Evolutionary conservation across 2,329 filamentous ascomycete species (phyloP).

Genomic region (Ophiostoma tasmaniense): DNA sequence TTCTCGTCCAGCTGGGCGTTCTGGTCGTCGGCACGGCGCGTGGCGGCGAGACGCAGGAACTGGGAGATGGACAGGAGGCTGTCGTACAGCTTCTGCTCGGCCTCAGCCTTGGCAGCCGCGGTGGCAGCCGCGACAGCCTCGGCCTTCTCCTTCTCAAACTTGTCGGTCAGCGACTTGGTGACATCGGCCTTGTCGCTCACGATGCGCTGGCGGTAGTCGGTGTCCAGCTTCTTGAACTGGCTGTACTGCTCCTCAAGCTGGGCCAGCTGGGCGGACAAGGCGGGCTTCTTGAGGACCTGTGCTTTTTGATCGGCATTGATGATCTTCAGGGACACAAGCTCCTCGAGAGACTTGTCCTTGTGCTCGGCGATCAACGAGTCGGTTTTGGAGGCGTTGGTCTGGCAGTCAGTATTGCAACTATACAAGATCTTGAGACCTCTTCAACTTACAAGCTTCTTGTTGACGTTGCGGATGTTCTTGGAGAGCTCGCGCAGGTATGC

Average conservation of each 20-base stretch:
- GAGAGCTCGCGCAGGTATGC: slow-evolving; percentile 80
- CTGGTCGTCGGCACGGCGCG: slow-evolving; percentile 61
- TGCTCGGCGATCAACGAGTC: slow-evolving; percentile 62
- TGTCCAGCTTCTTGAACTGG: slow-evolving; percentile 67
- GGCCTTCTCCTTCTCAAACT: slow-evolving; percentile 43
- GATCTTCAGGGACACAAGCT: slow-evolving; percentile 60
- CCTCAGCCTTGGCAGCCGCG: slow-evolving; percentile 45
- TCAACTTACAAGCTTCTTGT: slow-evolving; percentile 92
- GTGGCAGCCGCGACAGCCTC: slow-evolving; percentile 42
- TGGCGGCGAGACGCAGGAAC: slow-evolving; percentile 71
- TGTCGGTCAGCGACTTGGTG: slow-evolving; percentile 48
- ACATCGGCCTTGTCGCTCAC: slow-evolving; percentile 50
- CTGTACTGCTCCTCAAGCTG: slow-evolving; percentile 66
- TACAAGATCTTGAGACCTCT: no score
- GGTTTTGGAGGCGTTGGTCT: slow-evolving; percentile 66
- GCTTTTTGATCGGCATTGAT: slow-evolving; percentile 77
- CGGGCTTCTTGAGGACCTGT: slow-evolving; percentile 68
- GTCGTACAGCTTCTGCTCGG: slow-evolving; percentile 49
- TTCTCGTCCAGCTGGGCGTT: slow-evolving; percentile 61
- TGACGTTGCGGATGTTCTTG: slow-evolving; percentile 84
- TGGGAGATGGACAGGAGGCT: slow-evolving; percentile 65
- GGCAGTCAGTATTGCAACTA: slow-evolving; percentile 2
- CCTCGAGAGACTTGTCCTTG: slow-evolving; percentile 61
- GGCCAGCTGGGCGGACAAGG: slow-evolving; percentile 57
- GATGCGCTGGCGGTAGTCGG: slow-evolving; percentile 58